Percentiles rank a stretch among this genome's conserved stretches.
phyloP scores from a whole-genome alignment of 2,329 filamentous ascomycete genomes.

The Calonectria montana region DNA sequence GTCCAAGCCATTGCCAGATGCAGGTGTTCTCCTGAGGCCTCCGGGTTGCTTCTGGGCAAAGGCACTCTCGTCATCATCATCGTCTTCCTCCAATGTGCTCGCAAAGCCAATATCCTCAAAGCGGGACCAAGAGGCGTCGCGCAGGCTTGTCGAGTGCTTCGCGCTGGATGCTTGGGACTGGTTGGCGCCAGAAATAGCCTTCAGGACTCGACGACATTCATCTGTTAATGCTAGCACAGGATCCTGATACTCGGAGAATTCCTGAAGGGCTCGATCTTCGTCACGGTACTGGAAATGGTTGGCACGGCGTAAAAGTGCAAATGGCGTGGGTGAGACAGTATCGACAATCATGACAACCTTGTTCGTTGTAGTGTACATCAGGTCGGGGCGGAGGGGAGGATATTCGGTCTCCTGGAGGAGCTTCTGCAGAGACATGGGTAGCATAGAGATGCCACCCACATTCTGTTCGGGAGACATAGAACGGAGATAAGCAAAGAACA shows the following conservation, averaged over 20 bases:
- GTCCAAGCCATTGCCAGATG: constrained; percentile 75
- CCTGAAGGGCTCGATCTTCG: constrained; percentile 83
- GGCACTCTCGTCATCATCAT: constrained; percentile 70
- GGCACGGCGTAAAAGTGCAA: constrained; percentile 87
- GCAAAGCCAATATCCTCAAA: constrained; percentile 97
- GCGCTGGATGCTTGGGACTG: constrained; percentile 81
- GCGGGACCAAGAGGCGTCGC: constrained; percentile 93
- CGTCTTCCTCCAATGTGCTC: constrained; percentile 77
- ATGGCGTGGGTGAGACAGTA: constrained; percentile 92
- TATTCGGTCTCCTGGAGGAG: constrained; percentile 94
- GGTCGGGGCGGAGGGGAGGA: constrained; percentile 80
- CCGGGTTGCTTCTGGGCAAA: constrained; percentile 52
- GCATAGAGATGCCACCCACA: constrained; percentile 81
- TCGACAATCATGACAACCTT: constrained; percentile 98
- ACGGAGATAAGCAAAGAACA: constrained; percentile 97
- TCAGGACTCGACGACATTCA: constrained; percentile 91
- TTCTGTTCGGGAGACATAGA: constrained; percentile 86
- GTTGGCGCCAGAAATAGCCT: constrained; percentile 88
- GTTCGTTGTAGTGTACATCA: constrained; percentile 84
- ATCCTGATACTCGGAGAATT: constrained; percentile 90
- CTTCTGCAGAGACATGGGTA: constrained; percentile 92
- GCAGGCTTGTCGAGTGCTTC: constrained; percentile 77
- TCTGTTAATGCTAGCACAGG: constrained; percentile 89
- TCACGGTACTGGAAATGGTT: constrained; percentile 97
- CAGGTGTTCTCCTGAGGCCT: constrained; percentile 73